Evolutionary conservation across 805 yeast species (phyloP).

Genomic region (Metschnikowia corniflorae): DNA sequence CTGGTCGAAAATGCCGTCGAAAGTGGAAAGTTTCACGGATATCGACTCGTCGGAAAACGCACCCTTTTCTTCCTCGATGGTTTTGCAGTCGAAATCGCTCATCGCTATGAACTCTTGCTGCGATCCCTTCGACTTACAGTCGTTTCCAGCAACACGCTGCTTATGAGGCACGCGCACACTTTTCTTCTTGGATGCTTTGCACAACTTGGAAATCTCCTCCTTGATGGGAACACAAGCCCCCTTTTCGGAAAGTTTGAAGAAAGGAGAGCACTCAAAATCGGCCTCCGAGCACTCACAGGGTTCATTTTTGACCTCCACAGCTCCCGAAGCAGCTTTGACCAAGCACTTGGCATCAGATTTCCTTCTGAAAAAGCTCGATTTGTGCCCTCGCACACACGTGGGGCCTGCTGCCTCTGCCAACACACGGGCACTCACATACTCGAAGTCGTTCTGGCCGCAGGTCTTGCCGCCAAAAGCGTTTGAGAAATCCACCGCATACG

Average conservation of each 20-base stretch:
- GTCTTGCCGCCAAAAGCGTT: slow-evolving; percentile 49
- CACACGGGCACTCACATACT: slow-evolving; percentile 56
- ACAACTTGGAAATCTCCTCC: slow-evolving; percentile 22
- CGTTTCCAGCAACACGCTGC: slow-evolving; percentile 41
- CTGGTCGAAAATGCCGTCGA: slow-evolving; percentile 51
- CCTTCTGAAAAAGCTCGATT: slow-evolving; percentile 61
- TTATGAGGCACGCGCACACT: slow-evolving; percentile 36
- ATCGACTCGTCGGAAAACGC: slow-evolving; percentile 24
- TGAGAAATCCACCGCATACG: slow-evolving; percentile 52
- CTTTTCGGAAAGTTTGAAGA: slow-evolving; percentile 30
- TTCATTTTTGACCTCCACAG: slow-evolving; percentile 46
- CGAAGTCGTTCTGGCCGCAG: slow-evolving; percentile 55
- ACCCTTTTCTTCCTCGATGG: slow-evolving; percentile 10
- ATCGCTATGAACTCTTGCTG: slow-evolving; percentile 12
- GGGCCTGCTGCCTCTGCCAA: slow-evolving; percentile 29
- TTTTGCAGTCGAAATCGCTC: slow-evolving; percentile 16
- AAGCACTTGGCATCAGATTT: slow-evolving; percentile 63
- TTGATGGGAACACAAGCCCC: slow-evolving; percentile 48
- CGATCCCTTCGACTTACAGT: slow-evolving; percentile 34
- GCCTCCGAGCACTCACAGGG: slow-evolving; percentile 59
- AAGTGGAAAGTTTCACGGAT: slow-evolving; percentile 34
- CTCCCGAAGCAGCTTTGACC: slow-evolving; percentile 45
- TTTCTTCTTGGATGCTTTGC: slow-evolving; percentile 22
- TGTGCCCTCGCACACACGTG: slow-evolving; percentile 66
- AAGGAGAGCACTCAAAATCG: slow-evolving; percentile 70